Conservation (phyloP, 1,284 basidiomycete genomes). For the Leccinum insolens region DNA sequence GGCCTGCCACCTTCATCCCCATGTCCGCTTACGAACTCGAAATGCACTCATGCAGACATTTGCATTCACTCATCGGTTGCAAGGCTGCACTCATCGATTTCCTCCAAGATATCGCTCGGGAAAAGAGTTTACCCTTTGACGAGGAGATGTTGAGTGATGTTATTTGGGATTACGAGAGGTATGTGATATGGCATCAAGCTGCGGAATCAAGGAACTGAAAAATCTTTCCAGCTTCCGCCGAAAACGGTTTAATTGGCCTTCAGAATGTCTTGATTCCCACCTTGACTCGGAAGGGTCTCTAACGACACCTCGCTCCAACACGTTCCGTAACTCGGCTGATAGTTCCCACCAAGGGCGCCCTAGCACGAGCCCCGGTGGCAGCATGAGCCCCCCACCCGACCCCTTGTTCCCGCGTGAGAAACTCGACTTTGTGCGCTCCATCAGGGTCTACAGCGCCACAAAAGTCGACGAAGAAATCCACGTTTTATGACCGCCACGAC, state of each 20-base stretch:
- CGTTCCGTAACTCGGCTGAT: conserved; percentile 24
- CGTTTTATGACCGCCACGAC: conserved; percentile 20
- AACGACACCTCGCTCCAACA: conserved; percentile 29
- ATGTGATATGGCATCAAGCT: conserved; percentile 24
- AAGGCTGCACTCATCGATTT: conserved; percentile 58
- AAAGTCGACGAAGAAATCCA: conserved; percentile 34
- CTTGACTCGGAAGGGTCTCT: conserved; percentile 9
- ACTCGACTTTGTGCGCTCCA: conserved; percentile 54
- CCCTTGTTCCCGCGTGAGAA: conserved; percentile 39
- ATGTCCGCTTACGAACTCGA: conserved; percentile 61
- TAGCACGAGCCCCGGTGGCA: conserved; percentile 8
- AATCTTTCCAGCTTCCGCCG: conserved; percentile 55
- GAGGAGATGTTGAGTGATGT: conserved; percentile 53
- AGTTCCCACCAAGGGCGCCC: conserved; percentile 9
- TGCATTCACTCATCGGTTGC: conserved; percentile 64
- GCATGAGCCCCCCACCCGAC: conserved; percentile 19
- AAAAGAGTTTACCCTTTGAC: conserved; percentile 23
- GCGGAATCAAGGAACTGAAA: conserved; percentile 8
- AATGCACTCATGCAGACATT: conserved; percentile 67
- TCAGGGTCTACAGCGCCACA: conserved; percentile 57
- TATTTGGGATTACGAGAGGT: conserved; percentile 74
- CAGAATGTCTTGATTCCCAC: conserved; percentile 23
- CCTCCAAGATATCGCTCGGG: conserved; percentile 43
- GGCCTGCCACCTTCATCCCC: conserved; percentile 60
- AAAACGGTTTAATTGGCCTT: conserved; percentile 61